phyloP scores from a whole-genome alignment of 2,329 filamentous ascomycete species.

The Fusarium haematococcum region DNA sequence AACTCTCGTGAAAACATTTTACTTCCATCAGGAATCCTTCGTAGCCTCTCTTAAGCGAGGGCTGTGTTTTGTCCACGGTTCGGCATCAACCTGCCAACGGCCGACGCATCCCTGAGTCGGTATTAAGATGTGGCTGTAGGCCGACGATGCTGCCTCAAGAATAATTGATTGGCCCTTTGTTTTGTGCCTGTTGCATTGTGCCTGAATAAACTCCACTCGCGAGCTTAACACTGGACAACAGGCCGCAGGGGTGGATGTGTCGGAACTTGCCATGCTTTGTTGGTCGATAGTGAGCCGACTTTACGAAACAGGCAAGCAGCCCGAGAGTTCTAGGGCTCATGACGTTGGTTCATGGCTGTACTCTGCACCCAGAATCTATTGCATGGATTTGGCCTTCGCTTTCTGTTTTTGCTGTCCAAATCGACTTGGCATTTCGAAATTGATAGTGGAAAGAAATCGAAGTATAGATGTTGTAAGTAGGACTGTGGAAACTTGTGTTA shows the following conservation, averaged over 20 bases:
- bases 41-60: neutral
- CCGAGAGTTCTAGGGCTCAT: neutral
- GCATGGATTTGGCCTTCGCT: neutral
- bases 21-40: neutral
- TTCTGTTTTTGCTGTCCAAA: neutral
- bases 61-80: neutral
- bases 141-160: neutral
- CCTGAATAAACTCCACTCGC: neutral
- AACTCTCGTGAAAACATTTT: neutral
- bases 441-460: neutral
- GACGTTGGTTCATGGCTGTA: neutral
- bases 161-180: neutral
- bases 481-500: neutral
- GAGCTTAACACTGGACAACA: neutral
- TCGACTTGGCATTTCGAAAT: neutral
- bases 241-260: neutral
- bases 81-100: neutral
- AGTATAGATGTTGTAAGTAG: neutral
- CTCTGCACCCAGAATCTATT: neutral
- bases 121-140: neutral
- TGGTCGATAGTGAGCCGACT: neutral
- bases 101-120: neutral
- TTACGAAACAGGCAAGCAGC: neutral
- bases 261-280: neutral
- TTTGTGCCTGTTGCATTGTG: neutral